Base-by-base conservation (phyloP, 108 stramenopile species). In the Fragilariopsis cylindrus region DNA sequence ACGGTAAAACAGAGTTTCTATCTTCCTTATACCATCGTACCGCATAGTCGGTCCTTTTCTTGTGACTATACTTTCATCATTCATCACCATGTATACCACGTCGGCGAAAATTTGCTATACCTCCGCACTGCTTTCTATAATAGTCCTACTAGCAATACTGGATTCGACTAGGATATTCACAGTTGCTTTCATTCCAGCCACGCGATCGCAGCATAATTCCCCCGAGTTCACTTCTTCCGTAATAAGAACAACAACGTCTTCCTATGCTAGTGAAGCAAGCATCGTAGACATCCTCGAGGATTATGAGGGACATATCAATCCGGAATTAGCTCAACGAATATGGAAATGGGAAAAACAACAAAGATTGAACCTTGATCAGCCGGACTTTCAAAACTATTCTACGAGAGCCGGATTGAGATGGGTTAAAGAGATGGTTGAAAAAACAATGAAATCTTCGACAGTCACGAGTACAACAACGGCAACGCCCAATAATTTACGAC, bases 321-420 rank as follows among this genome's bases (percentile, higher is more conserved):
- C 73, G 5, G 77, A 87, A 41, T 71, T 90, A 8, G 89, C 89
- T 15, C 69, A 74, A 15, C 79, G 82, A n/a, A 85, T 90, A 45
- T 90, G 77, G 53, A 70, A 83, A 73, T 90, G 89, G 89, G 89
- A 90, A 71, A 74, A 73, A 62, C 65, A 70, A 15, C 86, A 81
- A 54, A 76, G 81, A 42, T 73, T 79, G 46, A 74, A 76, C 53
- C 48, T 74, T 11, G 54, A 82, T 56, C 64, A 76, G 19, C 80
- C 80, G 2, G 70, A 79, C 50, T 58, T 79, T 46, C n/a, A 56
- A 21, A 69, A 54, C 16, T 85, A 79, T 70, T 87, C 86, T 11
- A 86, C 85, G 3, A 80, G 89, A 1, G 81, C 81, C 52, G 89
- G 89, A 4, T 72, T 90, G 39, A 84, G 86, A 49, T 79, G 85